Percentiles rank a stretch among this genome's conserved stretches.
These are phyloP conservation scores for Ophiostoma australiae DNA, from an alignment of 2,329 filamentous ascomycete genomes.

Conservation along the genomic window DNA sequence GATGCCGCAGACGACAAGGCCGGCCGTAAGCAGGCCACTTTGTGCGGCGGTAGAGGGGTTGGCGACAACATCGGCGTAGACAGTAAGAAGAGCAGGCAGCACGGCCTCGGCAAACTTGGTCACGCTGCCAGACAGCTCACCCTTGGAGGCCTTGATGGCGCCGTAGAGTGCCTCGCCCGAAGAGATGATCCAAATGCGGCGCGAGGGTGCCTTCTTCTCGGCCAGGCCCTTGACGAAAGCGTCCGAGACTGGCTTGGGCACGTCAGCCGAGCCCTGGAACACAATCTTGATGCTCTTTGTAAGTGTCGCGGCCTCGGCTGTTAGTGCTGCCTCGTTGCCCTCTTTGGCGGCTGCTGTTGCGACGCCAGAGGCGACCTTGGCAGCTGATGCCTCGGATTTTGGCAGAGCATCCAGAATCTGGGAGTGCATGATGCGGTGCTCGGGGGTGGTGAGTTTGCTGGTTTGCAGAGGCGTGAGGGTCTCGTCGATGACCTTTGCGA, in stretches of 20 bases:
- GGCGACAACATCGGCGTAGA: conserved; percentile 69
- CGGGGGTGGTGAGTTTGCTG: conserved; percentile 76
- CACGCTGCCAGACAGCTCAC: conserved; percentile 45
- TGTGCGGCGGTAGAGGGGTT: conserved; percentile 78
- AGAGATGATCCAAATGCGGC: conserved; percentile 74
- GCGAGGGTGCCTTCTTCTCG: conserved; percentile 76
- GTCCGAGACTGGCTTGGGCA: conserved; percentile 64
- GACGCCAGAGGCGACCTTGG: conserved; percentile 62
- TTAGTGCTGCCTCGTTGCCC: conserved; percentile 77
- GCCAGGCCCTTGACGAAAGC: conserved; percentile 72
- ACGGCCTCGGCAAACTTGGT: conserved; percentile 50
- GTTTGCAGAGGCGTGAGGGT: conserved; percentile 73
- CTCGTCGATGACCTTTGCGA: conserved; percentile 70
- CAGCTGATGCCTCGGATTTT: conserved; percentile 56
- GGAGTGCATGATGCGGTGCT: conserved; percentile 77
- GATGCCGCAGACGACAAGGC: conserved; percentile 67
- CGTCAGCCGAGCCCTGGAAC: conserved; percentile 53
- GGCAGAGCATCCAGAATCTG: conserved; percentile 66
- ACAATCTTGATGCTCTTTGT: conserved; percentile 59
- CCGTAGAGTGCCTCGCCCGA: conserved; percentile 66
- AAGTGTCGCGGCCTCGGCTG: conserved; percentile 68
- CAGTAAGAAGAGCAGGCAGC: conserved; percentile 55
- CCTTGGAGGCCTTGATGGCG: conserved; percentile 33
- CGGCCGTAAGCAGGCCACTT: conserved; percentile 73
- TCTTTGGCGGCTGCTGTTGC: conserved; percentile 72